A percentile compares a stretch with the other conserved stretches of the same genome.
phyloP scores from a whole-genome alignment of 768 basidiomycete genomes.

The Collybia sp. region DNA sequence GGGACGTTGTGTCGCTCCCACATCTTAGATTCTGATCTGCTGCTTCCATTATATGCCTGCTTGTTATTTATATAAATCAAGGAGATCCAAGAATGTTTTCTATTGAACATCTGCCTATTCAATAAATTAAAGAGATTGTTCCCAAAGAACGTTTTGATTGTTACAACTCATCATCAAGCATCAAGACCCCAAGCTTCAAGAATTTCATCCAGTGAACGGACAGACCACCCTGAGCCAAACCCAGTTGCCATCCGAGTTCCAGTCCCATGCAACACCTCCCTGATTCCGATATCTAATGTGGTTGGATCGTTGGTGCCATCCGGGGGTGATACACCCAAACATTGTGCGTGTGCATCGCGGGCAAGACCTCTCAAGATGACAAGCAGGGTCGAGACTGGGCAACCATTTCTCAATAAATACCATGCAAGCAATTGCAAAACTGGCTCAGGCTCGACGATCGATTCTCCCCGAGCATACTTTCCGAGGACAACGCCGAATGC shows the following conservation, averaged over 20 bases:
- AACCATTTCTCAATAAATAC: constrained; percentile 67
- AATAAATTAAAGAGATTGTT: no score
- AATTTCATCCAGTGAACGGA: constrained; percentile 62
- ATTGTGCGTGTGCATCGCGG: constrained; percentile 55
- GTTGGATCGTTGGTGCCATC: constrained; percentile 40
- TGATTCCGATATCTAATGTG: constrained; percentile 51
- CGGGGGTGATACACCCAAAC: constrained; percentile 42
- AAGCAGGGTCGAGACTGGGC: constrained; percentile 68
- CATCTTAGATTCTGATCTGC: no score
- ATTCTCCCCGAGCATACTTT: constrained; percentile 54
- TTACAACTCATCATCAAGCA: no score
- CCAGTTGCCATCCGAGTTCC: constrained; percentile 76
- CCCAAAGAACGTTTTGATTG: no score
- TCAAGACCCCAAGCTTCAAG: constrained; percentile 47
- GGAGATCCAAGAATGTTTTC: no score
- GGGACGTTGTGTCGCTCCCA: no score
- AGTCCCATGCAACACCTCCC: constrained; percentile 81
- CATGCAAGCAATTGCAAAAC: constrained; percentile 50
- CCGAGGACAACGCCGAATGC: constrained; percentile 39
- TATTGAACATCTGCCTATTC: no score
- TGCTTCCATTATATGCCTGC: no score
- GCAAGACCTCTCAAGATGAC: constrained; percentile 58
- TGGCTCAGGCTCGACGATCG: constrained; percentile 23
- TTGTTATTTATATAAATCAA: no score
- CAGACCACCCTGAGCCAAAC: constrained; percentile 71